Percentiles rank a stretch among this genome's conserved stretches.
Conservation (phyloP, 2,329 filamentous ascomycete species). For the Trichoderma sp. region DNA sequence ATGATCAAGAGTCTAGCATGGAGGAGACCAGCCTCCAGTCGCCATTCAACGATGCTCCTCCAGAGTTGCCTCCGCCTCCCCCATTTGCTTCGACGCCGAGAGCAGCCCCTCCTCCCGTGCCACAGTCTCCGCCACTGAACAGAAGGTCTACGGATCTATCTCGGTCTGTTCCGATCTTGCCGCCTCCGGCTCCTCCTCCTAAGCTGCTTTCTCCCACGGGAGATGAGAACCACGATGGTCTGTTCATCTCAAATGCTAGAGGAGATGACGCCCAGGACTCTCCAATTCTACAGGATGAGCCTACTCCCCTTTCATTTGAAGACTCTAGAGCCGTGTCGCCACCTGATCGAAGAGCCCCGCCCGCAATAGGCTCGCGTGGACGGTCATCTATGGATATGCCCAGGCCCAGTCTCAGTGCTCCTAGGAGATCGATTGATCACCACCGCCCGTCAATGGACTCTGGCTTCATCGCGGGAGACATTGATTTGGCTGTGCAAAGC, state of each 20-base stretch:
- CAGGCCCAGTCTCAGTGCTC: constrained; percentile 36
- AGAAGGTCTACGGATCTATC: constrained; percentile 71
- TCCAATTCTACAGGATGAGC: constrained; percentile 44
- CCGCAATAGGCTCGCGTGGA: constrained; percentile 35
- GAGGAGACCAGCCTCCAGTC: constrained; percentile 69
- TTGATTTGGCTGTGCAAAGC: constrained; percentile 73
- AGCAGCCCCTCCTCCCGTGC: constrained; percentile 65
- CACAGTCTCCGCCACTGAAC: constrained; percentile 54
- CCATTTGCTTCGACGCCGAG: constrained; percentile 57
- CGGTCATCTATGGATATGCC: constrained; percentile 40
- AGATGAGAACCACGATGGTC: constrained; percentile 68
- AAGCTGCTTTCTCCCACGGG: constrained; percentile 36
- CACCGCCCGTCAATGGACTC: constrained; percentile 73
- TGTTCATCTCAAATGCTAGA: constrained; percentile 20
- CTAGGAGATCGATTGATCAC: constrained; percentile 70
- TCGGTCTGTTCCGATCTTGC: constrained; percentile 67
- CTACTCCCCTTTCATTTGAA: constrained; percentile 46
- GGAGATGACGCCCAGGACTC: constrained; percentile 27
- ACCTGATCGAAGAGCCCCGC: constrained; percentile 49
- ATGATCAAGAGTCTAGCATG: constrained; percentile 73
- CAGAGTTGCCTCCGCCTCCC: constrained; percentile 56
- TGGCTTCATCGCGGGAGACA: constrained; percentile 82
- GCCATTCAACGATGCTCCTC: constrained; percentile 52
- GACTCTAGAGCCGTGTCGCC: constrained; percentile 48
- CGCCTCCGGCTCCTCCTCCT: constrained; percentile 40